Evolutionary conservation across 495 filamentous ascomycete genomes (phyloP).

Genomic region (Bathelium albidoporum): DNA sequence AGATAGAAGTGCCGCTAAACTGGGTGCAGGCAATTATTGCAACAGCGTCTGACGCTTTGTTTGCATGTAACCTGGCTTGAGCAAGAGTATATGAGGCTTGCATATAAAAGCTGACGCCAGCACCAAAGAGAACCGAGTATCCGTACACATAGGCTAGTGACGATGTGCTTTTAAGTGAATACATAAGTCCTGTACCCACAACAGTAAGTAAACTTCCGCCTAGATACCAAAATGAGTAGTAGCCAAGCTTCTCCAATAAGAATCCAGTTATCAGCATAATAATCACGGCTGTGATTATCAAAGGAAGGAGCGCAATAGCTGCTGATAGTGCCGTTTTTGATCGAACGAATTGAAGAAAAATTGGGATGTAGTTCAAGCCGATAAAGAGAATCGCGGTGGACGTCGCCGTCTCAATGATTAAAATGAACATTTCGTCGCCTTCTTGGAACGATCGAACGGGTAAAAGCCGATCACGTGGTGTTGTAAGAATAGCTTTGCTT

Average conservation of each 20-base stretch:
- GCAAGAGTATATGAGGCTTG: not conserved
- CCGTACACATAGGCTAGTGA: not conserved
- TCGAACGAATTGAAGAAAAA: not conserved
- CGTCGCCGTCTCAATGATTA: not conserved
- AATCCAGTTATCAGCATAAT: not conserved
- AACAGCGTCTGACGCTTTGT: not conserved
- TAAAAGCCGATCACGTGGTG: not conserved
- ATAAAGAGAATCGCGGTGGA: not conserved
- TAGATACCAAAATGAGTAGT: not conserved
- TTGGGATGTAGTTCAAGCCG: slow-evolving; percentile 1
- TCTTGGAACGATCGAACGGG: not conserved
- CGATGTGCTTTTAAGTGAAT: not conserved
- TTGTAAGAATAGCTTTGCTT: not conserved
- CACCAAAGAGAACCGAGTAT: not conserved
- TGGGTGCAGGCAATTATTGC: not conserved
- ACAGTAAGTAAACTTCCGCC: not conserved
- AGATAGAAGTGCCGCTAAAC: not conserved
- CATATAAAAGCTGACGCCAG: not conserved
- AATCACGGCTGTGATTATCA: not conserved
- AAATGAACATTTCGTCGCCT: not conserved
- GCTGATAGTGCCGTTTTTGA: not conserved
- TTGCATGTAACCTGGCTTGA: not conserved
- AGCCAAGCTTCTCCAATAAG: not conserved
- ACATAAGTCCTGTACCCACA: not conserved
- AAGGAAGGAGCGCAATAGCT: not conserved